Percentiles rank a stretch among this genome's conserved stretches.
phyloP scores from a whole-genome alignment of 2,329 filamentous ascomycete species.

The Fusarium nodosum region DNA sequence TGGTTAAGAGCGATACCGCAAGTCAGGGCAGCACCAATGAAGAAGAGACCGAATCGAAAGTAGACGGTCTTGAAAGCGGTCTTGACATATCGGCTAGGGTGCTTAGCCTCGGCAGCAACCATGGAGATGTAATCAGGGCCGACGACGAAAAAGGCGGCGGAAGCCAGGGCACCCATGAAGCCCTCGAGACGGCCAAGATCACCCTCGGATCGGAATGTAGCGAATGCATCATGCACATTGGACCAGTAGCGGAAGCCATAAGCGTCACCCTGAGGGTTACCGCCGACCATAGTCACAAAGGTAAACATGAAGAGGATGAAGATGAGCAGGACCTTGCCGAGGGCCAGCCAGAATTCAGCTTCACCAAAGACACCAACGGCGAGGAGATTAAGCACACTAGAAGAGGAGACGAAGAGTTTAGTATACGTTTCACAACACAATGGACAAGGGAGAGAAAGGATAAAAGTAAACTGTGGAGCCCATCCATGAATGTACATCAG shows the following conservation, averaged over 20 bases:
- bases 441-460: constrained; percentile 2
- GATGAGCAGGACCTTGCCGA: constrained; percentile 42
- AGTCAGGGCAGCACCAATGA: constrained; percentile 66
- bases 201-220: constrained; percentile 28
- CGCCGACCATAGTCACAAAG: constrained; percentile 45
- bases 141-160: constrained; percentile 39
- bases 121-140: constrained; percentile 45
- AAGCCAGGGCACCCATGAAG: constrained; percentile 34
- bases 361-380: constrained; percentile 45
- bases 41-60: constrained; percentile 79
- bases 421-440: constrained; percentile 19
- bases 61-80: constrained; percentile 81
- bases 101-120: constrained; percentile 39
- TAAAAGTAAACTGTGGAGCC: constrained; percentile 22
- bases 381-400: constrained; percentile 56
- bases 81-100: constrained; percentile 73
- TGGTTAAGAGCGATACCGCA: constrained; percentile 33
- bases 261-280: constrained; percentile 36
- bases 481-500: constrained; percentile 42
- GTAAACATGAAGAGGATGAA: constrained; percentile 43
- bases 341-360: constrained; percentile 44
- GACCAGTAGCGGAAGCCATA: constrained; percentile 43
- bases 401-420: constrained; percentile 36
- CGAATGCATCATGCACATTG: constrained; percentile 32
- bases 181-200: constrained; percentile 39